Evolutionary conservation across 148 eudicot species (phyloP), one percentile per base, ranked within the genome.

Genomic region (Camellia japonica): DNA sequence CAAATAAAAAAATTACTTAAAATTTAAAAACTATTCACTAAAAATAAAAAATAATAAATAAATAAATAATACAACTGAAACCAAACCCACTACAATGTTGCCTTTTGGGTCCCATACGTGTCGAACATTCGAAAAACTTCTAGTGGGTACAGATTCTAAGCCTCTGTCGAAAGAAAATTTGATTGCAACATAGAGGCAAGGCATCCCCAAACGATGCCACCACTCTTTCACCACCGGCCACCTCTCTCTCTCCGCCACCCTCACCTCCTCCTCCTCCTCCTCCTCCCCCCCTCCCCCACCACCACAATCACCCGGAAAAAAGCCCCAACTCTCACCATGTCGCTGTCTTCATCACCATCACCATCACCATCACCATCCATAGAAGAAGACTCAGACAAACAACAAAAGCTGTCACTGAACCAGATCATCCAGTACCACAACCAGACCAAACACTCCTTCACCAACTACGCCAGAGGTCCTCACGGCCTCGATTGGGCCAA

Each of bases 401-500:
- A 71, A 3, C 80, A 87, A 76, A 83, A 71, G 23, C 38, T 71
- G n/a, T 79, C 78, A 20, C 73, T 91, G 42, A 63, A 71, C 76
- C 91, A 90, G 85, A 81, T 85, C 38, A 44, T 92, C 46, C 82
- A 87, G 30, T 93, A 91, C 84, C 99, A 96, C 65, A 80, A 93
- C 78, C 97, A 89, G 81, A 96, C 99, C 23, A 95, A 95, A 75
- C 99, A 95, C 87, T 47, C 85, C 67, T 93, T 92, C 91, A 90
- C 80, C 6, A 79, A 82, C 51, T 92, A 86, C 78, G 89, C 99
- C 20, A 88, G 83, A 75, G 87, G 95, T 30, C 91, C 94, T 5
- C 89, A 79, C 20, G 87, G 93, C 7, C 88, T 96, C 19, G 99
- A 96, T 80, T 93, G 99, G 99, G 91, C 93, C 12, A 96, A 93